A percentile compares a stretch with the other conserved stretches of the same genome.
phyloP scores from a whole-genome alignment of 2,329 filamentous ascomycete genomes.

The Thermothelomyces thermophilus region DNA sequence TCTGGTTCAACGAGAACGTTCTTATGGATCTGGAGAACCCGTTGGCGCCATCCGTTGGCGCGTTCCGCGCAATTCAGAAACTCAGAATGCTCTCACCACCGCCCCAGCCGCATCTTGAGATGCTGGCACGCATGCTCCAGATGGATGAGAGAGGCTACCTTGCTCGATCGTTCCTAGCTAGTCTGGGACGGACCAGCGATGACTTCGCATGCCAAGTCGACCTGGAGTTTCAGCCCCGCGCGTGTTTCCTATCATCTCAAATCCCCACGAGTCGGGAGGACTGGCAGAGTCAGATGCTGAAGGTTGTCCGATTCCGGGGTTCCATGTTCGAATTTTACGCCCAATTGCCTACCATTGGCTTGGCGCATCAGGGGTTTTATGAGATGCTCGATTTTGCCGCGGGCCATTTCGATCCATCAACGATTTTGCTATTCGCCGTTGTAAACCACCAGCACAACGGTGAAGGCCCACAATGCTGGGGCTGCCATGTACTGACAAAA shows the following conservation, averaged over 20 bases:
- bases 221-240: neutral
- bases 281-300: neutral
- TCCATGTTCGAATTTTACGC: conserved; percentile 4
- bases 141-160: neutral
- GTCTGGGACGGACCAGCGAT: neutral
- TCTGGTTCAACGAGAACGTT: neutral
- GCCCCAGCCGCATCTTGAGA: neutral
- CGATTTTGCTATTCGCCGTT: conserved; percentile 1
- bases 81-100: neutral
- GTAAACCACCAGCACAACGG: neutral
- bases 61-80: neutral
- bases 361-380: neutral
- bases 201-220: neutral
- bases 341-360: neutral
- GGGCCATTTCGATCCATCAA: conserved; percentile 4
- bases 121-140: neutral
- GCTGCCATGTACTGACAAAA: neutral
- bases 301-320: neutral
- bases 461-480: neutral
- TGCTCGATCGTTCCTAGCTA: neutral
- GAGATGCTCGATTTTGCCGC: neutral
- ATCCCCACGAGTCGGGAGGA: too few species aligned
- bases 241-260: too few species aligned
- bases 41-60: neutral
- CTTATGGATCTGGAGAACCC: neutral